These are phyloP conservation scores for Penicillium sp. DNA, from an alignment of 2,329 filamentous ascomycete species.

Conservation along the genomic window DNA sequence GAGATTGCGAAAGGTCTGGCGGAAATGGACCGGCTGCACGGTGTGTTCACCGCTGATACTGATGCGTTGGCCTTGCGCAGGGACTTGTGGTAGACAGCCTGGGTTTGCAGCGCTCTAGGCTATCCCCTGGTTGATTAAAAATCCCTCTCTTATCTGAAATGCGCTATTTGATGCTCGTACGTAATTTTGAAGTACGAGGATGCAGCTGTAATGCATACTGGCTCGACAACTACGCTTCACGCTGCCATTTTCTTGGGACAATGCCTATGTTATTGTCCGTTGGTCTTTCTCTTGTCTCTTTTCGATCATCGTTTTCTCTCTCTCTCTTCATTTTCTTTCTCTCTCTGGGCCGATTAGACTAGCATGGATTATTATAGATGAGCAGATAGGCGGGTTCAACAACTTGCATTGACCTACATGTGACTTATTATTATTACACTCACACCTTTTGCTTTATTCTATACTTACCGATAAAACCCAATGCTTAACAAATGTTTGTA, in stretches of 20 bases:
- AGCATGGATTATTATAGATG: neutral
- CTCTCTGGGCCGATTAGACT: neutral
- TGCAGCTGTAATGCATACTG: neutral
- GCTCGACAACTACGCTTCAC: neutral
- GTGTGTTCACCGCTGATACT: slow-evolving; percentile 27
- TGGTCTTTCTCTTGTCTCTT: neutral
- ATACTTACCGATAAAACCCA: neutral
- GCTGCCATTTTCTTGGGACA: neutral
- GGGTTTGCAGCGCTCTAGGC: neutral
- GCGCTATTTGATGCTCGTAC: neutral
- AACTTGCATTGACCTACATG: neutral
- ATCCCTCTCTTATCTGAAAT: neutral
- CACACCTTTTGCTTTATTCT: neutral
- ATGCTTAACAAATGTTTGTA: neutral
- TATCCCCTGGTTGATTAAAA: neutral
- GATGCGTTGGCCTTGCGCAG: slow-evolving; percentile 29
- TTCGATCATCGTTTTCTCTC: neutral
- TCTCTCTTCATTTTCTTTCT: neutral
- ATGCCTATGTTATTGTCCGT: neutral
- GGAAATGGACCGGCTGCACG: slow-evolving; percentile 28
- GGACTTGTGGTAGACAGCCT: slow-evolving; percentile 12
- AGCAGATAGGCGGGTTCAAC: neutral
- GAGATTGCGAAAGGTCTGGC: slow-evolving; percentile 28
- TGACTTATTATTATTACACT: neutral
- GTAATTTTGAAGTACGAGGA: neutral